Evolutionary conservation across 495 filamentous ascomycete genomes (phyloP), one percentile per base, ranked within the genome.

Genomic region (Talaromyces nanjingensis): DNA sequence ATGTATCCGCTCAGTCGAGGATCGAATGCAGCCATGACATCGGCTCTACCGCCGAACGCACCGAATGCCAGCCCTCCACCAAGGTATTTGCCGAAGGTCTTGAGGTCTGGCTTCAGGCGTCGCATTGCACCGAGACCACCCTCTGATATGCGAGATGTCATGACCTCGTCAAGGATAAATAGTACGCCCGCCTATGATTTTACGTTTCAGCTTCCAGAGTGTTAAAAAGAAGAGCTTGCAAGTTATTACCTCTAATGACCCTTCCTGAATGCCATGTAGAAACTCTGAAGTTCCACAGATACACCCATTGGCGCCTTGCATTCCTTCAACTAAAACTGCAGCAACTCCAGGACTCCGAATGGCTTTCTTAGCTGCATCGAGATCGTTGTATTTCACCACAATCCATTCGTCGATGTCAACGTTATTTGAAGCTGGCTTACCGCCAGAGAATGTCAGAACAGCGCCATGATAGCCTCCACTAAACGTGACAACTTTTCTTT

Each of bases 51-150:
- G 6, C 84, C 83, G 68, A 87, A 86, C 1, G 77, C 81, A 5
- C 84, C 84, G 67, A 86, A 84, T 12, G 80, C 73, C 65, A 86
- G 73, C 1, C 84, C 84, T 6, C 84, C 84, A 4, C 84, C 84
- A 18, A 86, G 67, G 64, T 80, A 85, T 68, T 87, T 87, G 2
- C 84, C 63, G 84, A 66, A 64, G 8, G 83, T 84, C 34, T 81
- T 78, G 58, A 87, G 49, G 65, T 87, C 84, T 1, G 84, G 83
- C 9, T 63, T 71, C 34, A 87, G 53, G 0, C 71, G 73, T 20
- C 59, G n/a, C n/a, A 45, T 0, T 1, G 14, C n/a, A n/a, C 8
- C 42, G 1, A 45, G 42, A 6, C 42, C 42, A 18, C 42, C 42
- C 1, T 45, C 42, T n/a, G 42, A 45, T 45, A 45, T 45, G 14